These are phyloP conservation scores for Mortierella sp. DNA, from an alignment of 371 early-diverging fungal genomes.

Conservation along the genomic window DNA sequence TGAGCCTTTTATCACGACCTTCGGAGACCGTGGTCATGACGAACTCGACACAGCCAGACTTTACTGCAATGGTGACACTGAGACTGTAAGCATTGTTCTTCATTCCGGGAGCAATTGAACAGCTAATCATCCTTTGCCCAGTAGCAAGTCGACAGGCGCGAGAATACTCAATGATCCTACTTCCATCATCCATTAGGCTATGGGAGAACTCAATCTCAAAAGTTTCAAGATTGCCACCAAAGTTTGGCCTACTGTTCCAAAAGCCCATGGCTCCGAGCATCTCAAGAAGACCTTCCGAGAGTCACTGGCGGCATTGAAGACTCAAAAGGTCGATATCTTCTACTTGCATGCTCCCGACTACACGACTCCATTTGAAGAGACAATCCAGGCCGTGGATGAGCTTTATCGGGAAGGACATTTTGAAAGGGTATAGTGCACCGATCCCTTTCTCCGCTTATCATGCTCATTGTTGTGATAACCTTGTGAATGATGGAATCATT, in stretches of 20 bases:
- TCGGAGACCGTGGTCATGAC: constrained; percentile 19
- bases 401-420: constrained; percentile 60
- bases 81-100: constrained; percentile 1
- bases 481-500: too few relatives aligned
- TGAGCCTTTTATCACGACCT: constrained; percentile 19
- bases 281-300: constrained; percentile 55
- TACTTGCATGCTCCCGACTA: constrained; percentile 64
- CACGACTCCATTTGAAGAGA: constrained; percentile 59
- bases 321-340: constrained; percentile 58
- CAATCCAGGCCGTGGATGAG: constrained; percentile 56
- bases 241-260: constrained; percentile 59
- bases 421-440: constrained; percentile 47
- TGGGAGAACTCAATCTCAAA: constrained; percentile 6
- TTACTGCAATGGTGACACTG: constrained; percentile 36
- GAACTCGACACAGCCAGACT: constrained; percentile 38
- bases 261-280: constrained; percentile 61
- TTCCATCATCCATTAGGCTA: too few relatives aligned
- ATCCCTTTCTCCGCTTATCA: too few relatives aligned
- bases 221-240: constrained; percentile 57
- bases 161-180: too few relatives aligned
- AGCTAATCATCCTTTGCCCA: too few relatives aligned
- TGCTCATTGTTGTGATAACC: too few relatives aligned
- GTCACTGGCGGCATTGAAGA: constrained; percentile 50
- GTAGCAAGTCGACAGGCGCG: too few relatives aligned
- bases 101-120: too few relatives aligned